These are phyloP conservation scores for Quercus phellos DNA, from an alignment of 331 rosid species.

Conservation along the genomic window DNA sequence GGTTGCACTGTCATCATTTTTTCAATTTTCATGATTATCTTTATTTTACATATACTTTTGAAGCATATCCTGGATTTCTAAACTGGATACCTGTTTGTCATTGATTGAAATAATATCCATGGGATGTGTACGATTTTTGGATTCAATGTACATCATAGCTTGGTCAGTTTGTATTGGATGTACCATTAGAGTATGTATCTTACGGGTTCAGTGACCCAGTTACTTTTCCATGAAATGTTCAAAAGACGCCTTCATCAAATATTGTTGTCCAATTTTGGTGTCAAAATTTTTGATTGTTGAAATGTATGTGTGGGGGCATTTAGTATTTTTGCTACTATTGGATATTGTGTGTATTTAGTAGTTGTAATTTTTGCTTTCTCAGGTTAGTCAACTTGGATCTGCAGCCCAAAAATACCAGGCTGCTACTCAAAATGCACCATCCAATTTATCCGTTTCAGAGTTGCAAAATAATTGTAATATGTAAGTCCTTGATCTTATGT, in stretches of 20 bases:
- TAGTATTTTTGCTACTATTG: not conserved
- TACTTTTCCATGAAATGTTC: not conserved
- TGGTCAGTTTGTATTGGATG: not conserved
- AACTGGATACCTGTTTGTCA: not conserved
- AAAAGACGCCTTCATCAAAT: not conserved
- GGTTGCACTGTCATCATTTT: not conserved
- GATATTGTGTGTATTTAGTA: not conserved
- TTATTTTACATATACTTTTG: not conserved
- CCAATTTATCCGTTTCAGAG: conserved; percentile 83
- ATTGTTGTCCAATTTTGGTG: not conserved
- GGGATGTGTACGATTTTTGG: not conserved
- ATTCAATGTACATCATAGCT: not conserved
- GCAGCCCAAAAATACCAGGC: conserved; percentile 95
- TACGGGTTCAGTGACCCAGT: not conserved
- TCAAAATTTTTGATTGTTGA: not conserved
- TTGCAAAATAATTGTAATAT: conserved; percentile 88
- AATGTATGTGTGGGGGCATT: not conserved
- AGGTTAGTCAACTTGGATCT: conserved; percentile 87
- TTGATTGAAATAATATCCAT: not conserved
- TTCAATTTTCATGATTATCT: not conserved
- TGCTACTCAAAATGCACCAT: conserved; percentile 70
- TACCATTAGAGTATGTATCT: not conserved
- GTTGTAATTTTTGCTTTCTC: conserved; percentile 17
- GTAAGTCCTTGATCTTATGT: conserved; percentile 40
- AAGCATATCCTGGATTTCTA: not conserved